Base-by-base conservation (phyloP, 1,284 basidiomycete genomes). In the Apiotrichum siamense region DNA sequence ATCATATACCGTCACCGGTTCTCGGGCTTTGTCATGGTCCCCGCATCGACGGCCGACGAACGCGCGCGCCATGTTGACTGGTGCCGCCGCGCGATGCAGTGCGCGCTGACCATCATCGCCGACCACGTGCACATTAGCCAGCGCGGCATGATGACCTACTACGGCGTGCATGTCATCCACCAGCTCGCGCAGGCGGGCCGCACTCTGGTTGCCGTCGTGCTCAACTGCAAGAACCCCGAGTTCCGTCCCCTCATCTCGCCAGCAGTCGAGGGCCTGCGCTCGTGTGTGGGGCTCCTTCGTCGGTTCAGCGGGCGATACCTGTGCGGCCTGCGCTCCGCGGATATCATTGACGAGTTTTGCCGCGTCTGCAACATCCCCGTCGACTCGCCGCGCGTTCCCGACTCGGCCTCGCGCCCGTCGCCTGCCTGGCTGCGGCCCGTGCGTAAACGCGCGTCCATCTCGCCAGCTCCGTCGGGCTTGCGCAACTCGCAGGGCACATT, bases 331-430 rank as follows among this genome's bases (percentile, higher is more conserved):
- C 78, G 89, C 41, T 88, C 86, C 42, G 88, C 88, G 37, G 89
- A 92, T 72, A 79, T 92, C 33, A 85, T 93, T 78, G 88, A 92
- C 70, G 89, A 92, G 69, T 90, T 91, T 64, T 92, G 89, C 75
- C 82, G 88, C 65, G 88, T 91, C 50, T 90, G 88, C 7, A 84
- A 87, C 64, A 90, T 91, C 56, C 88, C 89, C 25, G 78, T 92
- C 49, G 87, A 91, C 53, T 78, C 78, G 27, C 78, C 78, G 44
- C 66, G 70, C 7, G 69, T 73, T 2, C 68, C 70, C 9, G 71
- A 71, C 51, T 81, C 80, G 36, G 78, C 78, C 13, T 75, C 77
- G 21, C 76, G 78, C n/a, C 79, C 79, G 32, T 75, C 80, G 7
- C 88, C 87, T 0, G 85, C 88, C 7, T 92, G 88, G 88, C 81